Evolutionary conservation across 495 filamentous ascomycete genomes (phyloP).

Genomic region (Friedmanniomyces simplex): DNA sequence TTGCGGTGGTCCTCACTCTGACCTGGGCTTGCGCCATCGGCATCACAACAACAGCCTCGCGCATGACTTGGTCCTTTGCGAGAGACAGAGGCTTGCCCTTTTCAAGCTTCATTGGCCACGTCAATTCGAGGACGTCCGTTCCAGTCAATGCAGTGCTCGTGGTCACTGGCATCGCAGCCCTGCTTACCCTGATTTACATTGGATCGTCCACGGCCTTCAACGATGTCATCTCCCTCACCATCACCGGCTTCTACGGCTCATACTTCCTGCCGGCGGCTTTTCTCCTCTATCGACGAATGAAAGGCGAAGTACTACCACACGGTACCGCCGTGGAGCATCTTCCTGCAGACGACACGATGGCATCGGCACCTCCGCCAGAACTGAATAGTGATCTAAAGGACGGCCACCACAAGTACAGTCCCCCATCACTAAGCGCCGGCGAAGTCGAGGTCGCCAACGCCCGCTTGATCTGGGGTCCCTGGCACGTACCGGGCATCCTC

Average conservation of each 20-base stretch:
- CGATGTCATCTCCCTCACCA: constrained; percentile 21
- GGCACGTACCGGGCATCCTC: constrained; percentile 16
- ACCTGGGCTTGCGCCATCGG: constrained; percentile 30
- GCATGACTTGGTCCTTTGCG: constrained; percentile 39
- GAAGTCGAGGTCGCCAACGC: not conserved
- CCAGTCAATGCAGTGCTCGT: constrained; percentile 15
- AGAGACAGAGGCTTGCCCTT: constrained; percentile 28
- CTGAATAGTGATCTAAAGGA: not conserved
- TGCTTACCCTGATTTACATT: constrained; percentile 21
- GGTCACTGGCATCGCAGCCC: constrained; percentile 8
- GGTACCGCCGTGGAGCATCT: constrained; percentile 3
- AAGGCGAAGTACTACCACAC: constrained; percentile 9
- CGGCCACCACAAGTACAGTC: not conserved
- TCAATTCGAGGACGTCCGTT: constrained; percentile 11
- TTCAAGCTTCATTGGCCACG: constrained; percentile 13
- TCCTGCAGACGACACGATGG: not conserved
- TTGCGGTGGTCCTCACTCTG: constrained; percentile 26
- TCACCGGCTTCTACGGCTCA: constrained; percentile 20
- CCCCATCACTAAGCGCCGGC: not conserved
- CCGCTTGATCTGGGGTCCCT: constrained; percentile 23
- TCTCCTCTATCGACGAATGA: constrained; percentile 19
- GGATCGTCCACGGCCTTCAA: constrained; percentile 20
- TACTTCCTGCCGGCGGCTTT: constrained; percentile 17
- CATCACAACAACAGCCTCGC: constrained; percentile 35
- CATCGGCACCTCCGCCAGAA: not conserved